A percentile compares a stretch with the other conserved stretches of the same genome.
phyloP scores from a whole-genome alignment of 805 yeast species.

The Citeromyces matritensis region DNA sequence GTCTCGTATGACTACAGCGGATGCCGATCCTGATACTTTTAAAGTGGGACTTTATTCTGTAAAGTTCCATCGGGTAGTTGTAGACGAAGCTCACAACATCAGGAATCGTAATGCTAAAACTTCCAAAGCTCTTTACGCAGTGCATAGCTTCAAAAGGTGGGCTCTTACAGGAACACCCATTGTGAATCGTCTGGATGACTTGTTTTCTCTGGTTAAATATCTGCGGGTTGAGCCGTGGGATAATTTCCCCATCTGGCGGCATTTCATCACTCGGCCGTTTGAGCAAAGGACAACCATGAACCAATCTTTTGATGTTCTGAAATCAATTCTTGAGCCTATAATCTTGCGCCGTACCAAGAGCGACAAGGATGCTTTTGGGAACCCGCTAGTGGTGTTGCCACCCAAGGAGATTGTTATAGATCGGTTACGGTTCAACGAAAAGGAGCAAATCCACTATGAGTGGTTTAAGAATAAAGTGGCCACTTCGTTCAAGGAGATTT shows the following conservation, averaged over 20 bases:
- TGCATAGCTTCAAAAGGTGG: constrained; percentile 65
- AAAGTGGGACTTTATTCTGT: constrained; percentile 52
- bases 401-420: constrained; percentile 59
- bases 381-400: constrained; percentile 63
- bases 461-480: constrained; percentile 58
- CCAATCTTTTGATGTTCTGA: constrained; percentile 72
- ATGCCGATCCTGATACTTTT: constrained; percentile 7
- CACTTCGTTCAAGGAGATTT: constrained; percentile 39
- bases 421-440: constrained; percentile 46
- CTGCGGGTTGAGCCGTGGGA: constrained; percentile 83
- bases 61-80: constrained; percentile 56
- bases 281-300: constrained; percentile 48
- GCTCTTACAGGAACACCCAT: constrained; percentile 88
- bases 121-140: constrained; percentile 57
- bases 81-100: constrained; percentile 88
- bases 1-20: constrained; percentile 22
- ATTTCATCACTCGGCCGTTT: constrained; percentile 73
- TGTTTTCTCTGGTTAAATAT: constrained; percentile 64
- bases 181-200: constrained; percentile 75
- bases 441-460: constrained; percentile 52
- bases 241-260: constrained; percentile 73
- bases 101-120: constrained; percentile 69
- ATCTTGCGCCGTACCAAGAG: constrained; percentile 73
- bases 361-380: constrained; percentile 65
- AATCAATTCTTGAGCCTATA: constrained; percentile 72